Conservation (phyloP, 345 rosid species). For the Odontarrhena argentea region DNA sequence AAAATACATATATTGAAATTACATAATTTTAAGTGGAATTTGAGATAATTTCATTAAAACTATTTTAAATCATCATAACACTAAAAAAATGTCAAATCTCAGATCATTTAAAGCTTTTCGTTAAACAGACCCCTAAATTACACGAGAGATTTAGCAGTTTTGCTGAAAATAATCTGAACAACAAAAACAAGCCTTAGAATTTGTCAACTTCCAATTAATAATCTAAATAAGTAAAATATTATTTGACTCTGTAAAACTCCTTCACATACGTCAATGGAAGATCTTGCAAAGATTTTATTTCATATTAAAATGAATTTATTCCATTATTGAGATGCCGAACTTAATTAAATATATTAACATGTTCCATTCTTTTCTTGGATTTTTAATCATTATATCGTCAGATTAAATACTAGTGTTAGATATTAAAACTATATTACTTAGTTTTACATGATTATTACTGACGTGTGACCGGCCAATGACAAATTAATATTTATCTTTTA, state of each 20-base stretch:
- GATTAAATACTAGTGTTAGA: background rate
- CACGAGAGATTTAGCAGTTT: background rate
- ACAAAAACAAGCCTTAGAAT: background rate
- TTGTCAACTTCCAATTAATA: conserved; percentile 23
- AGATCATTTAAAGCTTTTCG: no score
- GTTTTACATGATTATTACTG: conserved; percentile 17
- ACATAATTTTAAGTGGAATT: no score
- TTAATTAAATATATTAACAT: conserved; percentile 13
- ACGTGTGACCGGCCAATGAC: conserved; percentile 27
- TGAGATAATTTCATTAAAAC: no score
- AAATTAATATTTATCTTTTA: conserved; percentile 9
- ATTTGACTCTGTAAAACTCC: conserved; percentile 39
- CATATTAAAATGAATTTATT: background rate
- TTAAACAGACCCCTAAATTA: background rate
- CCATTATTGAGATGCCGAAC: conserved; percentile 33
- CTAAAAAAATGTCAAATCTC: no score
- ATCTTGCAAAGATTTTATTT: conserved; percentile 38
- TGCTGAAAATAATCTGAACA: background rate
- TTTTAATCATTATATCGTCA: conserved; percentile 5
- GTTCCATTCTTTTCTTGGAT: conserved; percentile 5
- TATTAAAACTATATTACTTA: conserved; percentile 3
- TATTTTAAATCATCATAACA: no score
- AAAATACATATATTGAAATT: no score
- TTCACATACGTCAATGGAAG: conserved; percentile 40
- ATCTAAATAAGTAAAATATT: background rate